These are phyloP conservation scores for Aspergillus ustus DNA, from an alignment of 2,329 filamentous ascomycete species.

Conservation along the genomic window DNA sequence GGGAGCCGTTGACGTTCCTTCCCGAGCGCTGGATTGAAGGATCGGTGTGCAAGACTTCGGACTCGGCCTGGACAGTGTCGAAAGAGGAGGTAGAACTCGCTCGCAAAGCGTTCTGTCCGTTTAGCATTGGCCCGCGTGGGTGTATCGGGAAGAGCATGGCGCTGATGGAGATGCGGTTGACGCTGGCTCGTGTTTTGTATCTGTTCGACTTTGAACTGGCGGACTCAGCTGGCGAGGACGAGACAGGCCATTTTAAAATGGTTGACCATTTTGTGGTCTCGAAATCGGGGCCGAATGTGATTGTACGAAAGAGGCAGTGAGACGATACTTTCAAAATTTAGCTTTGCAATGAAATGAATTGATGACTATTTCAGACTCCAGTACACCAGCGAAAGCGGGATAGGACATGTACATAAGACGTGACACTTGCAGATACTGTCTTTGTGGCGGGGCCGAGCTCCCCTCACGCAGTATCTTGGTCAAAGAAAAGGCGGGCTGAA, in stretches of 20 bases:
- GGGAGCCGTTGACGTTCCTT: conserved; percentile 61
- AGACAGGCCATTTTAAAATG: conserved; percentile 39
- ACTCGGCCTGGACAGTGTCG: conserved; percentile 45
- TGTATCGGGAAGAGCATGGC: conserved; percentile 51
- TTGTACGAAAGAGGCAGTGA: conserved; percentile 19
- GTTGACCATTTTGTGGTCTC: conserved; percentile 45
- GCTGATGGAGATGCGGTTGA: conserved; percentile 48
- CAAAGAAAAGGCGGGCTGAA: not conserved
- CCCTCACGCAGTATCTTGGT: no score
- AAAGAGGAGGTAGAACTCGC: conserved; percentile 59
- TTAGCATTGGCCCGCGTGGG: conserved; percentile 47
- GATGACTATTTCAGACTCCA: not conserved
- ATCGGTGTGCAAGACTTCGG: conserved; percentile 43
- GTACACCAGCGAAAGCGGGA: not conserved
- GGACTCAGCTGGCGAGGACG: conserved; percentile 40
- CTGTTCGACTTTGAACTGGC: conserved; percentile 45
- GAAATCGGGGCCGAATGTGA: conserved; percentile 44
- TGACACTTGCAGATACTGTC: not conserved
- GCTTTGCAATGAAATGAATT: not conserved
- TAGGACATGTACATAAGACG: not conserved
- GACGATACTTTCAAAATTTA: no score
- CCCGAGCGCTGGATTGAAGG: conserved; percentile 70
- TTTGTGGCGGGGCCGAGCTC: not conserved
- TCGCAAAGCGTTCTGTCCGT: conserved; percentile 72
- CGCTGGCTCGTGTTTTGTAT: conserved; percentile 44